Percentiles rank a stretch among this genome's conserved stretches.
Conservation (phyloP, 2,329 filamentous ascomycete genomes). For the Diaporthe amygdali region DNA sequence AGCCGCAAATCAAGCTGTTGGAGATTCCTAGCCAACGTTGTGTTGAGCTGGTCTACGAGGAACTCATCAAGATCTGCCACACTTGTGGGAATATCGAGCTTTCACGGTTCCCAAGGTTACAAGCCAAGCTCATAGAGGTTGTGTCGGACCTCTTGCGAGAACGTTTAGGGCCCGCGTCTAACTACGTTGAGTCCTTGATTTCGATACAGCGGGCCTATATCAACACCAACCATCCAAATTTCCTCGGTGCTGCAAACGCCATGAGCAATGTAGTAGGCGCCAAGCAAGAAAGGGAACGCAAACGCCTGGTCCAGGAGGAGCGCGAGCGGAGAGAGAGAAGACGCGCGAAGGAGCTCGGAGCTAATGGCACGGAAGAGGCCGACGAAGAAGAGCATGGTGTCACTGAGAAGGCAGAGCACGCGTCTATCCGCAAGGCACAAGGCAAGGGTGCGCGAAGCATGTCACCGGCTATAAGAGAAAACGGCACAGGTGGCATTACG, state of each 20-base stretch:
- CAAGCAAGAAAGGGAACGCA: slow-evolving; percentile 93
- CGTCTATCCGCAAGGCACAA: slow-evolving; percentile 66
- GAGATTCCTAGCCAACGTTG: slow-evolving; percentile 95
- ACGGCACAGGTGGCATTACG: slow-evolving; percentile 64
- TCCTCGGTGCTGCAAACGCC: slow-evolving; percentile 92
- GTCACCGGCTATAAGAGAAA: slow-evolving; percentile 79
- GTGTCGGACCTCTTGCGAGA: slow-evolving; percentile 95
- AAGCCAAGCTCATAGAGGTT: slow-evolving; percentile 97
- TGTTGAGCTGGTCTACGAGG: slow-evolving; percentile 97
- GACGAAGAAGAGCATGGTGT: slow-evolving; percentile 49
- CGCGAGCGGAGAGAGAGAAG: slow-evolving; percentile 83
- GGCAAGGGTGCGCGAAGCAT: slow-evolving; percentile 74
- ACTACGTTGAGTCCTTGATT: slow-evolving; percentile 94
- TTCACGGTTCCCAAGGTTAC: slow-evolving; percentile 86
- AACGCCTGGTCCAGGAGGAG: slow-evolving; percentile 79
- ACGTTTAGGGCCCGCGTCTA: slow-evolving; percentile 85
- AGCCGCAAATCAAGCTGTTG: slow-evolving; percentile 96
- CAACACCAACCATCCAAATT: slow-evolving; percentile 99
- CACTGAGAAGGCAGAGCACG: slow-evolving; percentile 57
- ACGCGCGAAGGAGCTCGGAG: slow-evolving; percentile 80
- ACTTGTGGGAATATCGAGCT: slow-evolving; percentile 96
- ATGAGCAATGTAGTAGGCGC: slow-evolving; percentile 97
- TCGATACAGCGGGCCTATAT: slow-evolving; percentile 98
- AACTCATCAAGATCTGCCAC: slow-evolving; percentile 99
- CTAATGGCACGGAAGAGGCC: slow-evolving; percentile 74